Base-by-base conservation (phyloP, 306 rosid genomes). In the Corylus americana region DNA sequence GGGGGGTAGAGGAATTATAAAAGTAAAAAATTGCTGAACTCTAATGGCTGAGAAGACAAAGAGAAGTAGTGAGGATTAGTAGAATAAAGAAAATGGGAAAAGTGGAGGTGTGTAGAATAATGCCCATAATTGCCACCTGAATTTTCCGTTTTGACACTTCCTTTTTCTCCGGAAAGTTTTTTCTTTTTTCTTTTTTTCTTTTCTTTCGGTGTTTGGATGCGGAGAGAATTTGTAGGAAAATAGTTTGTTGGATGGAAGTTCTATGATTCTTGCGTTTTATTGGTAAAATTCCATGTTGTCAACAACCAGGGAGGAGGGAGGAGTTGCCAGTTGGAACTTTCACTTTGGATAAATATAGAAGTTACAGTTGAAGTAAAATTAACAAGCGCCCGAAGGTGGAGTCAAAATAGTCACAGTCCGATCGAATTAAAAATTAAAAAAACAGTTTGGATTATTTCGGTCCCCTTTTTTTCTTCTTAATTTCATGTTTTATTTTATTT, bases 101-200 rank as follows among this genome's bases (percentile, higher is more conserved):
- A 76, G 82, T 73, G 76, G 77, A 66, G 20, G 31, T 27, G 25
- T 20, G 10, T 31, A 53, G 14, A 5, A 71, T 39, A 18, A n/a
- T 49, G 66, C 79, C 86, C 88, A 18, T 25, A 7, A 9, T 50
- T 4, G 4, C 73, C 77, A 17, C 4, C 22, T 11, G 2, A 71
- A 81, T 8, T 84, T 76, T 31, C 91, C 42, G 39, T 22, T 53
- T 66, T 81, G 89, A 83, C 93, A 86, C 88, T 87, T 13, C 31
- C 58, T 67, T 70, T 78, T 3, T 69, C 27, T 42, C 53, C 50
- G 51, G 72, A 42, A 8, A 35, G 4, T 20, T 61, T 70, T 10
- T 53, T 37, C 49, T 67, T 4, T 4, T 55, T 9, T 37, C 53
- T 54, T 55, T 37, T 54, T 55, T n/a, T 59, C 61, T 1, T 12